A percentile compares a stretch with the other conserved stretches of the same genome.
Conservation (phyloP, 1,139 yeast genomes). For the Hemisphaericaspora xylofermentans region DNA sequence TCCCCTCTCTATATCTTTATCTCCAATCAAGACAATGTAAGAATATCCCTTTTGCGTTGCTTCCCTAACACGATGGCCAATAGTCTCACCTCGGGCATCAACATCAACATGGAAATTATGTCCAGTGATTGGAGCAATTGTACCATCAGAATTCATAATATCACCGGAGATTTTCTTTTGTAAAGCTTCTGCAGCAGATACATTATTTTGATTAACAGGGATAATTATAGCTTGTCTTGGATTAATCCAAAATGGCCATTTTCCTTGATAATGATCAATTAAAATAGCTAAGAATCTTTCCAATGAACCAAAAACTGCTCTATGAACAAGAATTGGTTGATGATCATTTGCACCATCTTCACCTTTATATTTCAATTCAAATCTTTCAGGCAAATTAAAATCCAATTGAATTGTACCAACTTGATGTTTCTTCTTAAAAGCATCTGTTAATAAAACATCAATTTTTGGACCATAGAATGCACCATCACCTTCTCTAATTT, state of each 20-base stretch:
- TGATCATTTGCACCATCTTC: conserved; percentile 48
- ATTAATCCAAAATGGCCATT: conserved; percentile 98
- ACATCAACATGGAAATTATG: conserved; percentile 73
- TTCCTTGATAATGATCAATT: conserved; percentile 87
- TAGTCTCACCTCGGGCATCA: conserved; percentile 72
- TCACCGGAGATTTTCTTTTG: conserved; percentile 53
- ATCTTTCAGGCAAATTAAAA: conserved; percentile 88
- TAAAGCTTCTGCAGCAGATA: conserved; percentile 51
- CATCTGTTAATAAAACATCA: conserved; percentile 83
- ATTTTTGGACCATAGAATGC: conserved; percentile 98
- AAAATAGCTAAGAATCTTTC: conserved; percentile 91
- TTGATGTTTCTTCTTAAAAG: conserved; percentile 81
- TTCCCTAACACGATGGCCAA: conserved; percentile 78
- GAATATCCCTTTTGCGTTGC: conserved; percentile 77
- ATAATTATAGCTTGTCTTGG: conserved; percentile 91
- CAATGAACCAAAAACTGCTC: conserved; percentile 93
- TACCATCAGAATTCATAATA: conserved; percentile 25
- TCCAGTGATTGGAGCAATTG: conserved; percentile 54
- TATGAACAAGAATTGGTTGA: conserved; percentile 87
- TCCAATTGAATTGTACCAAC: conserved; percentile 96
- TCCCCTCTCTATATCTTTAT: conserved; percentile 65
- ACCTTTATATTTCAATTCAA: conserved; percentile 66
- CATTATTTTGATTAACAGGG: conserved; percentile 69
- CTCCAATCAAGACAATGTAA: conserved; percentile 82
- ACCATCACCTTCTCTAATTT: conserved; percentile 86